Conservation (phyloP, 2,329 filamentous ascomycete species). For the Exophiala spinifera region DNA sequence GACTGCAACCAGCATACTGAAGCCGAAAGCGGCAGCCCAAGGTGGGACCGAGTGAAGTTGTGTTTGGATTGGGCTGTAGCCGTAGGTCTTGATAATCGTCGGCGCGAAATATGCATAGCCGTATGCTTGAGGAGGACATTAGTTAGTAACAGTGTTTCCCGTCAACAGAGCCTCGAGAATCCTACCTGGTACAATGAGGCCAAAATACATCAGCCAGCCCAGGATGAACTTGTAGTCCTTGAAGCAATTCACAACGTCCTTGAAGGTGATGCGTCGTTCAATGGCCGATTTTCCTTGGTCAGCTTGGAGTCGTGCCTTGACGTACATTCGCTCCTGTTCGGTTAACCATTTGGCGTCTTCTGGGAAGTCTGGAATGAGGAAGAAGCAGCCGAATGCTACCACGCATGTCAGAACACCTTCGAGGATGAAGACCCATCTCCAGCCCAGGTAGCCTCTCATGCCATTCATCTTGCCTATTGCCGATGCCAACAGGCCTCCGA, state of each 20-base stretch:
- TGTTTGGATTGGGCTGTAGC: constrained; percentile 54
- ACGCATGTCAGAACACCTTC: constrained; percentile 64
- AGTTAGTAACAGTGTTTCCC: neutral
- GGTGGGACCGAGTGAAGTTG: constrained; percentile 54
- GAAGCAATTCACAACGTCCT: constrained; percentile 62
- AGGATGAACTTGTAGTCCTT: constrained; percentile 71
- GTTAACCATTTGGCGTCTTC: constrained; percentile 71
- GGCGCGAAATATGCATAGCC: constrained; percentile 73
- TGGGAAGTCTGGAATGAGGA: constrained; percentile 70
- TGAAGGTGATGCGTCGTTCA: constrained; percentile 58
- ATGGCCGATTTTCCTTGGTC: constrained; percentile 67
- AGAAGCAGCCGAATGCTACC: constrained; percentile 62
- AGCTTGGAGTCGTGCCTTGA: constrained; percentile 62
- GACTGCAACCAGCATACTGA: constrained; percentile 33
- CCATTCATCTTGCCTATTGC: constrained; percentile 59
- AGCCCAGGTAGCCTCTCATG: constrained; percentile 54
- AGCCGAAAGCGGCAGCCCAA: constrained; percentile 34
- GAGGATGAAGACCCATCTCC: constrained; percentile 56
- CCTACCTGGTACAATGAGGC: constrained; percentile 63
- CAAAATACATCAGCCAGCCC: constrained; percentile 78
- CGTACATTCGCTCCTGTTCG: constrained; percentile 64
- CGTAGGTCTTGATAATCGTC: constrained; percentile 65
- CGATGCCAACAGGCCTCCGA: constrained; percentile 60
- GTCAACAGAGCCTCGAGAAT: neutral
- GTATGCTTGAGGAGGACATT: constrained; percentile 14